These are phyloP conservation scores for Moniliophthora roreri DNA, from an alignment of 1,284 basidiomycete species.

Conservation along the genomic window DNA sequence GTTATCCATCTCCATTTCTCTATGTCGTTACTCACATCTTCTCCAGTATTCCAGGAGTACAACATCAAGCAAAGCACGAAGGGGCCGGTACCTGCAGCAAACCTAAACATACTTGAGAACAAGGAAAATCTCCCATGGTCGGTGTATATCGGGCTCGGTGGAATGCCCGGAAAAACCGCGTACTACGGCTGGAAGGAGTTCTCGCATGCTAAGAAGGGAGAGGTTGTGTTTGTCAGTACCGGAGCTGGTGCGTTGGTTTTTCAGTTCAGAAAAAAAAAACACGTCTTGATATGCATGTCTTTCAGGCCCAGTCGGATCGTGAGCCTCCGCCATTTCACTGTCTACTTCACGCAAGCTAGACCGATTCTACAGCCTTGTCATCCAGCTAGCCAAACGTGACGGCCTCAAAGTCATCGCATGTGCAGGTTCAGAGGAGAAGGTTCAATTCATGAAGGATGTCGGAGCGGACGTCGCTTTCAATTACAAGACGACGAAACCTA, in stretches of 20 bases:
- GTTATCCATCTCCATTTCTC: background rate
- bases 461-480: slow-evolving; percentile 75
- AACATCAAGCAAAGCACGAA: background rate
- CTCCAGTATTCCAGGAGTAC: slow-evolving; percentile 12
- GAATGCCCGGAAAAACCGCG: slow-evolving; percentile 39
- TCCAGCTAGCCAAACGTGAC: slow-evolving; percentile 61
- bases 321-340: slow-evolving; percentile 17
- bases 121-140: slow-evolving; percentile 6
- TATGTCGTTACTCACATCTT: background rate
- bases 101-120: slow-evolving; percentile 1
- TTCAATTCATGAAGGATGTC: slow-evolving; percentile 57
- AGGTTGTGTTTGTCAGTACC: slow-evolving; percentile 54
- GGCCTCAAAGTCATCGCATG: slow-evolving; percentile 73
- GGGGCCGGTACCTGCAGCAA: background rate
- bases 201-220: slow-evolving; percentile 43
- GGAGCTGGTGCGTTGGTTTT: slow-evolving; percentile 42
- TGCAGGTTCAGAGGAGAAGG: slow-evolving; percentile 71
- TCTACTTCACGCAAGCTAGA: background rate
- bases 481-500: slow-evolving; percentile 61
- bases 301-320: slow-evolving; percentile 35
- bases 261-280: background rate
- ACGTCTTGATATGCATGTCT: background rate
- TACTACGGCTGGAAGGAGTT: slow-evolving; percentile 41
- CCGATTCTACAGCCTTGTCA: slow-evolving; percentile 34
- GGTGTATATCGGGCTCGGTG: slow-evolving; percentile 27